Conservation (phyloP, 305 asterid species). For the Solanum chacoense region DNA sequence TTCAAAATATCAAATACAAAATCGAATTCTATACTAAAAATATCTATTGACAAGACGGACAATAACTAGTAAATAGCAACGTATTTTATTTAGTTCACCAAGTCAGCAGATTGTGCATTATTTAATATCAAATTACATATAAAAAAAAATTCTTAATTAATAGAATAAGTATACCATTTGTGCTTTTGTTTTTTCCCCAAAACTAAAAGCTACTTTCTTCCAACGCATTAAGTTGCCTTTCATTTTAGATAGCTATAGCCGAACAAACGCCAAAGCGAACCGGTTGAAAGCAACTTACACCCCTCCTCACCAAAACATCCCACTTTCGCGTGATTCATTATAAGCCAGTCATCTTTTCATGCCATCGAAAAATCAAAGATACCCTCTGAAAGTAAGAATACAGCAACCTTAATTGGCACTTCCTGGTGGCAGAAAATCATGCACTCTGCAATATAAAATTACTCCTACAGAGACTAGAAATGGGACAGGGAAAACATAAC, state of each 20-base stretch:
- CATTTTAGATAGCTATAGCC: neutral
- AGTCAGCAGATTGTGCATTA: neutral
- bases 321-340: neutral
- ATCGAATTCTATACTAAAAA: neutral
- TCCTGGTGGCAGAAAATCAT: neutral
- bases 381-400: neutral
- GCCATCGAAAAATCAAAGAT: neutral
- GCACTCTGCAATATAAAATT: neutral
- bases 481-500: neutral
- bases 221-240: neutral
- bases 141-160: neutral
- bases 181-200: neutral
- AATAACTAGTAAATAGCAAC: neutral
- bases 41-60: neutral
- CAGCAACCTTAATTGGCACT: neutral
- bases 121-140: no score
- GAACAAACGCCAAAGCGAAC: neutral
- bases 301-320: neutral
- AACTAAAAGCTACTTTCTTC: neutral
- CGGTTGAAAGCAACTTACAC: neutral
- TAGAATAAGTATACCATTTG: neutral
- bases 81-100: no score
- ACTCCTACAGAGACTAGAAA: neutral
- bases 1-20: neutral
- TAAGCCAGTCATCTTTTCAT: neutral